Evolutionary conservation across 768 basidiomycete genomes (phyloP).

Genomic region (Harrya chromipes): DNA sequence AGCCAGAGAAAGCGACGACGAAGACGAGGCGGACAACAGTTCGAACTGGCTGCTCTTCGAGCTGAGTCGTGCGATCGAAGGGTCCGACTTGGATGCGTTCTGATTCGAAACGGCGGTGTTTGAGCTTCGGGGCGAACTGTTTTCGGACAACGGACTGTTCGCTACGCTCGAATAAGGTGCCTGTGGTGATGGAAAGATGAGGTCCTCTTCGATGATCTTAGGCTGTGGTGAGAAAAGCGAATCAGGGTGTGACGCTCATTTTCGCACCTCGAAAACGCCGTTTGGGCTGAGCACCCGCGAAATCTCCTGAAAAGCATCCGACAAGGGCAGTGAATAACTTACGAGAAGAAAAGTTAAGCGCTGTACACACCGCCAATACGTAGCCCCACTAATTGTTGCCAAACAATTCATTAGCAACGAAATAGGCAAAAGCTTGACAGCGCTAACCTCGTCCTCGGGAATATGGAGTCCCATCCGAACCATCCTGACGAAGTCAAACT

Average conservation of each 20-base stretch:
- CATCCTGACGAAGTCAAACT: slow-evolving; percentile 68
- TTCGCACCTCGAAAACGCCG: slow-evolving; percentile 59
- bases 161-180: slow-evolving; percentile 2
- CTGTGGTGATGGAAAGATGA: slow-evolving; percentile 59
- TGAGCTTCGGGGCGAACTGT: slow-evolving; percentile 28
- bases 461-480: slow-evolving; percentile 62
- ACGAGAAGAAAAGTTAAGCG: slow-evolving; percentile 11
- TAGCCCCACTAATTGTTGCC: slow-evolving; percentile 51
- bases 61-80: slow-evolving; percentile 12
- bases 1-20: slow-evolving; percentile 21
- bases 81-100: slow-evolving; percentile 22
- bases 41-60: slow-evolving; percentile 16
- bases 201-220: slow-evolving; percentile 72
- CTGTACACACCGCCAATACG: slow-evolving; percentile 52
- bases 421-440: not conserved
- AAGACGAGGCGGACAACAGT: slow-evolving; percentile 15
- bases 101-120: slow-evolving; percentile 23
- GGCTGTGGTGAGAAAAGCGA: not conserved
- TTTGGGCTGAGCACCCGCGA: slow-evolving; percentile 61
- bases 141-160: slow-evolving; percentile 17
- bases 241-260: not conserved
- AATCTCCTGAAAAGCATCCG: slow-evolving; percentile 48
- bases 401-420: slow-evolving; percentile 17
- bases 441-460: slow-evolving; percentile 66
- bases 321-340: slow-evolving; percentile 11